Evolutionary conservation across 2,329 filamentous ascomycete genomes (phyloP), one percentile per base, ranked within the genome.

Genomic region (Fusarium lyarnte): DNA sequence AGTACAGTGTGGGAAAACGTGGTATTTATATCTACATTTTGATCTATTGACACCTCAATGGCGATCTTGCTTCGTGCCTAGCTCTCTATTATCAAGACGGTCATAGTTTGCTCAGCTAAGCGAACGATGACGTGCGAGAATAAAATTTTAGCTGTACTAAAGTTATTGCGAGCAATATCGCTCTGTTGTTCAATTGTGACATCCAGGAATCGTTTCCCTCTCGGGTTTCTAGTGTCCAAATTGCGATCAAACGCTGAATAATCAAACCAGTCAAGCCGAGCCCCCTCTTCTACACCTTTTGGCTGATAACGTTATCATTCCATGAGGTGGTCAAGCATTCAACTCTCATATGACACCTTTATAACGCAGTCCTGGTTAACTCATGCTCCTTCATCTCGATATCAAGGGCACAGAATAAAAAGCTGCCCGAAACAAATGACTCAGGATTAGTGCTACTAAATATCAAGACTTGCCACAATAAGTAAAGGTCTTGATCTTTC

Each of bases 181-280:
- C 39, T 60, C 36, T 9, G 27, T 29, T 19, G 16, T 29, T 51
- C 27, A 25, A 23, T 23, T 59, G 25, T n/a, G 14, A 12, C n/a
- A 41, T 25, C 42, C 42, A 25, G 49, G 17, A 27, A 25, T 49
- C 35, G n/a, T 39, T 31, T 16, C 25, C 17, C n/a, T 43, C 23
- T 21, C 35, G 10, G 38, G 33, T 12, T 35, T 66, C 25, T 38
- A 36, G 16, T 39, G 23, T 29, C 43, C n/a, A 27, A 36, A 35
- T 33, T 31, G 33, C 13, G 33, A 39, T 14, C n/a, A 33, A 41
- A 25, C 17, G 67, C 67, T 70, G 62, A 70, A 71, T 70, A 71
- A 70, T 63, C 33, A 16, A 67, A 38, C 12, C n/a, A 13, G 23
- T n/a, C 31, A 41, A 39, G 14, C 12, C 14, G 10, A 38, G 33